Evolutionary conservation across 2,329 filamentous ascomycete genomes (phyloP).

Genomic region (Trichoderma sp.): DNA sequence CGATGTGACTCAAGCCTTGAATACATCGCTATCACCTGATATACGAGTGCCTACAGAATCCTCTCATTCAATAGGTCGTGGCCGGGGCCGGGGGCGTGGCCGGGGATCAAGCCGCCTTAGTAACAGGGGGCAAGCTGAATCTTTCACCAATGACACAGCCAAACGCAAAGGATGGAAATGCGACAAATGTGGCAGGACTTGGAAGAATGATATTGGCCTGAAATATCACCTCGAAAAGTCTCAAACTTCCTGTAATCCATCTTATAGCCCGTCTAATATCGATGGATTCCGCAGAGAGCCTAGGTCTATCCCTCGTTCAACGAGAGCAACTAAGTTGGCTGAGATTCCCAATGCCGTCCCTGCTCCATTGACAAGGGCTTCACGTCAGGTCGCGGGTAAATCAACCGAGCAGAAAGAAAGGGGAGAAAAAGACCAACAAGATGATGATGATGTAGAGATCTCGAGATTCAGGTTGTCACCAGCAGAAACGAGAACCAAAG

Average conservation of each 20-base stretch:
- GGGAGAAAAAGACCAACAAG: not conserved
- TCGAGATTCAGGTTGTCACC: not conserved
- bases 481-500: not conserved
- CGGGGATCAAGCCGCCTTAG: not conserved
- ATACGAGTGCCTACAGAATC: not conserved
- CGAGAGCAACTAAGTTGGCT: not conserved
- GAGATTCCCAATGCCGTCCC: not conserved
- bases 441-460: not conserved
- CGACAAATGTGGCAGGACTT: constrained; percentile 51
- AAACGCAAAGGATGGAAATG: constrained; percentile 43
- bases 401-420: not conserved
- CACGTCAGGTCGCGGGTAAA: not conserved
- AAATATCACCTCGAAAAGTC: constrained; percentile 60
- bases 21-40: not conserved
- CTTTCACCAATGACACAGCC: constrained; percentile 21
- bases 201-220: constrained; percentile 58
- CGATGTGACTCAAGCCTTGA: not conserved
- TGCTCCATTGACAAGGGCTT: not conserved
- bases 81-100: constrained; percentile 21
- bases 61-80: not conserved
- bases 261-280: constrained; percentile 25
- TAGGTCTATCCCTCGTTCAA: constrained; percentile 11
- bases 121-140: constrained; percentile 15
- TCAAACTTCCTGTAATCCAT: constrained; percentile 52
- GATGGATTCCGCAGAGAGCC: constrained; percentile 23